Percentiles rank a stretch among this genome's conserved stretches.
These are phyloP conservation scores for Saccharomyces hybrid DNA, from an alignment of 1,139 yeast species.

Conservation along the genomic window DNA sequence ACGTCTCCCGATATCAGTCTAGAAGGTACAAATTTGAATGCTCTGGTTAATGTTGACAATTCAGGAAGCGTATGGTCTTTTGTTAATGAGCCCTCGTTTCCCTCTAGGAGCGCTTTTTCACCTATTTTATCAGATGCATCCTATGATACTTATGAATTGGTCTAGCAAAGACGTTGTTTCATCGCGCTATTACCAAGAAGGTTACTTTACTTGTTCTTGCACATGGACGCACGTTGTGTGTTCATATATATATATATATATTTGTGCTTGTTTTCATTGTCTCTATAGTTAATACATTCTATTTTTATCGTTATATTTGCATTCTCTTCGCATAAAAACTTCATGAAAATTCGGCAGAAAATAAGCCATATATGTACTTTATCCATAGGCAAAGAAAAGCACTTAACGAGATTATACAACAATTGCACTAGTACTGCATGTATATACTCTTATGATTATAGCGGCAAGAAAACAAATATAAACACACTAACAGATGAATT, in stretches of 20 bases:
- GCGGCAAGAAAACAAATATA: neutral
- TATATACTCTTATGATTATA: neutral
- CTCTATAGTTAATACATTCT: neutral
- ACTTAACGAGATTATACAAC: neutral
- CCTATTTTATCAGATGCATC: constrained; percentile 9
- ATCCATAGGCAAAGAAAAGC: neutral
- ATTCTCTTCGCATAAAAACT: neutral
- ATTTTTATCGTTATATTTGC: neutral
- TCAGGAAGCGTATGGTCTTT: neutral
- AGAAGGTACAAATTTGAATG: constrained; percentile 1
- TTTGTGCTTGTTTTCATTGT: neutral
- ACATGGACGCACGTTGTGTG: neutral
- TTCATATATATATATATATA: neutral
- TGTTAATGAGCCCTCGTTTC: neutral
- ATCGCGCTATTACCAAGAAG: neutral
- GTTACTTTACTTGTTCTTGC: neutral
- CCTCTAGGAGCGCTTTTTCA: constrained; percentile 1
- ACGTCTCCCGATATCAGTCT: constrained; percentile 4
- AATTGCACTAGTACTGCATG: neutral
- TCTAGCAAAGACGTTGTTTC: constrained; percentile 38
- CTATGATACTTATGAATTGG: constrained; percentile 26
- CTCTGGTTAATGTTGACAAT: neutral
- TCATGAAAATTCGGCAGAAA: neutral
- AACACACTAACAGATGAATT: neutral
- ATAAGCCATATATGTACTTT: neutral